Conservation (phyloP, 371 early-diverging fungal genomes). For the Rhizopus delemar region DNA sequence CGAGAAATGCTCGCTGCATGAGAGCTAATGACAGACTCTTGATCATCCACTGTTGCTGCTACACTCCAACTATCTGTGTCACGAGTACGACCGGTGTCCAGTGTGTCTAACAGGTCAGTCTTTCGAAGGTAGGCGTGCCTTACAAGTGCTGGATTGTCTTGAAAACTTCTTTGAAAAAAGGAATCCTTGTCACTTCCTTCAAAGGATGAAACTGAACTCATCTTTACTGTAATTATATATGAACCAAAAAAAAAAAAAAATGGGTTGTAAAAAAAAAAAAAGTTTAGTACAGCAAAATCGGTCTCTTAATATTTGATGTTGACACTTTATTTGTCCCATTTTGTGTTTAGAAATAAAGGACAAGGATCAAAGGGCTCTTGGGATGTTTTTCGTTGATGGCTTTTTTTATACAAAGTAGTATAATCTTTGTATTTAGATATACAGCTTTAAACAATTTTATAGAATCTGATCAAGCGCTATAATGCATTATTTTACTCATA, state of each 20-base stretch:
- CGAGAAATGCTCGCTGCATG: slow-evolving; percentile 33
- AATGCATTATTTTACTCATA: too few species aligned
- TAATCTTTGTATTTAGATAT: too few species aligned
- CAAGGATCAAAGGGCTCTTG: too few species aligned
- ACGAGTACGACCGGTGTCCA: slow-evolving; percentile 36
- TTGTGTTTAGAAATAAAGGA: too few species aligned
- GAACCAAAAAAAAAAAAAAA: slow-evolving; percentile 8
- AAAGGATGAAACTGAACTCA: slow-evolving; percentile 53
- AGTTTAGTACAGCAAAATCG: background rate
- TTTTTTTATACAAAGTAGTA: too few species aligned
- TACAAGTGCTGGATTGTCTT: slow-evolving; percentile 26
- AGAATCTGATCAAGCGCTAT: too few species aligned
- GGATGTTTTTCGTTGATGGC: too few species aligned
- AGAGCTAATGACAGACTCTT: slow-evolving; percentile 51
- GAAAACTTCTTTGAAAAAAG: slow-evolving; percentile 32
- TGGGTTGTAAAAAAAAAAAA: slow-evolving; percentile 9
- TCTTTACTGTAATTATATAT: slow-evolving; percentile 1
- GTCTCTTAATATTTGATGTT: background rate
- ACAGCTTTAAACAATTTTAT: too few species aligned
- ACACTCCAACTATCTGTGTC: slow-evolving; percentile 58
- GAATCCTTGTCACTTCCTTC: slow-evolving; percentile 53
- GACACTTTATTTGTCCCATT: too few species aligned
- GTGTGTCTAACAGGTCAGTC: slow-evolving; percentile 50
- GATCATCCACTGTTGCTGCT: slow-evolving; percentile 56
- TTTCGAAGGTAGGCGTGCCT: slow-evolving; percentile 50